Percentiles rank a stretch among this genome's conserved stretches.
phyloP scores from a whole-genome alignment of 345 rosid genomes.

The Arabis alpina region DNA sequence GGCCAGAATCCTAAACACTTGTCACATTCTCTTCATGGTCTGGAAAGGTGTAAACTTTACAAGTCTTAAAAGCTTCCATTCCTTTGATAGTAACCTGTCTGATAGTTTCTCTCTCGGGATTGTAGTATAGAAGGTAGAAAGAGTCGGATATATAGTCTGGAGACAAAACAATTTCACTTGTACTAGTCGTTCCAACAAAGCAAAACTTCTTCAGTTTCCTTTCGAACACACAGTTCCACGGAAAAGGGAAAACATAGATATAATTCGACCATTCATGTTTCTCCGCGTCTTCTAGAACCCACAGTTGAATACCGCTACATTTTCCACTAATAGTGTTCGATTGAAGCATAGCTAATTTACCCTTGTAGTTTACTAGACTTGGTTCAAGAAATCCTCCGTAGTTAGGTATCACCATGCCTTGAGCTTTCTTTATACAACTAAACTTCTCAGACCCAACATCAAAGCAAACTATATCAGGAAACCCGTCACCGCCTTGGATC shows the following conservation, averaged over 20 bases:
- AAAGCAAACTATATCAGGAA: slow-evolving; percentile 7
- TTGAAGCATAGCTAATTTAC: slow-evolving; percentile 22
- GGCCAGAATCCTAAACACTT: not conserved
- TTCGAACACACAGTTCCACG: not conserved
- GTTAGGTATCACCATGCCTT: not conserved
- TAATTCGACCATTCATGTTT: slow-evolving; percentile 19
- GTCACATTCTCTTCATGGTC: slow-evolving; percentile 23
- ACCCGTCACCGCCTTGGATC: too few species aligned
- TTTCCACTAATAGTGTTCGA: not conserved
- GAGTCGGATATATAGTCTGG: not conserved
- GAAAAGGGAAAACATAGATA: not conserved
- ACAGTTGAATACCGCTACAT: not conserved
- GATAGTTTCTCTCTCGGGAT: not conserved
- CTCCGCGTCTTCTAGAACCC: slow-evolving; percentile 11
- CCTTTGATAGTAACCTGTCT: not conserved
- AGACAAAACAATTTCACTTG: slow-evolving; percentile 26
- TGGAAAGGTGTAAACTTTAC: not conserved
- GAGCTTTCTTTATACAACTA: not conserved
- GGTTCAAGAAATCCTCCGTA: not conserved
- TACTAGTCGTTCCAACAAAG: slow-evolving; percentile 2
- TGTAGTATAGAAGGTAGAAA: slow-evolving; percentile 16
- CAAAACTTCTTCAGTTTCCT: not conserved
- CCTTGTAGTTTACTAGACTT: slow-evolving; percentile 20
- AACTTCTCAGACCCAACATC: slow-evolving; percentile 14
- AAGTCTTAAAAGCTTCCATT: not conserved